Evolutionary conservation across 2,329 filamentous ascomycete genomes (phyloP).

Genomic region (Stachybotrys chlorohalonatus): DNA sequence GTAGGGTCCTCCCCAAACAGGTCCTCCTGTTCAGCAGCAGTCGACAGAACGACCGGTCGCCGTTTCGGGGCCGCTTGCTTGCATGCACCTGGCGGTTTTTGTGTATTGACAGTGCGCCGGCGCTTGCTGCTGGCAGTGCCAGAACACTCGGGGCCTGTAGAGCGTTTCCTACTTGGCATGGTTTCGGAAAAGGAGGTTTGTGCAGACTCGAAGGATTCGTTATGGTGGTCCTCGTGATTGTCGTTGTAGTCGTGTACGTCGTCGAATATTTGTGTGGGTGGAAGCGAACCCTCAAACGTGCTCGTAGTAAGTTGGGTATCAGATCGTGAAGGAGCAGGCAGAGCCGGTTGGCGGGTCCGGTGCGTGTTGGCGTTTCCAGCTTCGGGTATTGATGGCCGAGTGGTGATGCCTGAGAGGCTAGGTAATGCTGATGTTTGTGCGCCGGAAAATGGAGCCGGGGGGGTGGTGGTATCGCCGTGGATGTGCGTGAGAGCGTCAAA

Average conservation of each 20-base stretch:
- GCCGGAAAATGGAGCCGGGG: not conserved
- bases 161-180: constrained; percentile 12
- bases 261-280: constrained; percentile 9
- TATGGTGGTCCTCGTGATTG: not conserved
- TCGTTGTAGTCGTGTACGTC: constrained; percentile 18
- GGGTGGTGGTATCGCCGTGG: not conserved
- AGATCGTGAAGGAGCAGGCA: constrained; percentile 10
- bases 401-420: not conserved
- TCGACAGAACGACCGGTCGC: not conserved
- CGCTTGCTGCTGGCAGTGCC: constrained; percentile 13
- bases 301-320: constrained; percentile 8
- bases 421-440: not conserved
- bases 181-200: constrained; percentile 8
- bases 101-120: constrained; percentile 9
- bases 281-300: constrained; percentile 7
- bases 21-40: constrained; percentile 12
- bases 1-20: constrained; percentile 15
- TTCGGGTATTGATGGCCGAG: not conserved
- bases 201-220: not conserved
- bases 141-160: not conserved
- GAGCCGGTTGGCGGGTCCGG: constrained; percentile 6
- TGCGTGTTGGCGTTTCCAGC: not conserved
- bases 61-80: not conserved
- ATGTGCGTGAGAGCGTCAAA: not conserved
- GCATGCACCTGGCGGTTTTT: too few species aligned